Base-by-base conservation (phyloP, 345 rosid species). In the Salix caprea region DNA sequence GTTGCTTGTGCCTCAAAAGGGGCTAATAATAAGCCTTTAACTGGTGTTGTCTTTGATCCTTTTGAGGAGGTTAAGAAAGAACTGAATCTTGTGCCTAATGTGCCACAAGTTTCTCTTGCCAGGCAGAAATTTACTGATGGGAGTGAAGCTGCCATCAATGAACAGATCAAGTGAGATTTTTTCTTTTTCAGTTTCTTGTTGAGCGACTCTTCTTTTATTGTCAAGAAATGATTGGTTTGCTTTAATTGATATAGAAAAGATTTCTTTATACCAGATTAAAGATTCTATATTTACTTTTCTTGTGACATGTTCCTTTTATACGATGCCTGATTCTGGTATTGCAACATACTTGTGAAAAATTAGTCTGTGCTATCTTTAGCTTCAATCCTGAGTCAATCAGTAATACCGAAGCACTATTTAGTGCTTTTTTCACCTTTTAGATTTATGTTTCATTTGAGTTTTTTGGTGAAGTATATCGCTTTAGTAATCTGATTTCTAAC, bases 51-150 rank as follows among this genome's bases (percentile, higher is more conserved):
- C n/a, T 95, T 94, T 60, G 87, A 89, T 86, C 98, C 98, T 16
- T 92, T 94, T 44, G 89, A 88, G 84, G 99, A 95, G 81, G 96
- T 95, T 44, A 90, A 95, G 85, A 95, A 90, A 85, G 99, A 93
- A 84, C 93, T 95, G 71, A 88, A 86, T 86, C 92, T 95, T 67
- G 97, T 95, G 34, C 99, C 99, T 18, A 82, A 79, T 6, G 54
- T 83, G 56, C 89, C 96, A 26, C 88, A 95, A 15, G 80, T 78
- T 52, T 95, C 99, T 7, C 89, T 95, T 62, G 99, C 97, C 18
- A 88, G 97, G 28, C 98, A 93, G 24, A 93, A 90, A 79, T 95
- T 67, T 77, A 21, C 79, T 1, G 90, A 93, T 54, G 92, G 85
- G 72, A 83, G 88, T 73, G 99, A 95, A 83, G 85, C 97, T 6